Conservation (phyloP, 306 rosid species). For the Medicago arabica region DNA sequence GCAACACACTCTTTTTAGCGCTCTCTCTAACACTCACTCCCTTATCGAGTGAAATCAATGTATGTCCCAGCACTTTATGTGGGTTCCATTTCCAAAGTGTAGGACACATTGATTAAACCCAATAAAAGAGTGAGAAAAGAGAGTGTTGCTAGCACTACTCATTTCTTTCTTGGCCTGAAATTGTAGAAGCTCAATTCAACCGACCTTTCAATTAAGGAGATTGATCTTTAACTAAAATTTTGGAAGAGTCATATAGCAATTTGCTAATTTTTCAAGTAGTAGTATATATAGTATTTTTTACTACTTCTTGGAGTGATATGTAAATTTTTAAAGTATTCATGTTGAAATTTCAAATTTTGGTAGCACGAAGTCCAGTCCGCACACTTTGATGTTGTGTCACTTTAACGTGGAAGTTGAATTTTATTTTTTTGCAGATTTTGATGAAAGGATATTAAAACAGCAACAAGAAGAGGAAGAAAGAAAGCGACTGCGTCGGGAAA, state of each 20-base stretch:
- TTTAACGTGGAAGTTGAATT: slow-evolving; percentile 15
- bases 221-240: slow-evolving; percentile 22
- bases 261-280: background rate
- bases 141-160: too few relatives aligned
- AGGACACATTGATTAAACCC: too few relatives aligned
- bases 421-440: slow-evolving; percentile 66
- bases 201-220: background rate
- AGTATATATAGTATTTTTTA: background rate
- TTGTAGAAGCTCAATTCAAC: slow-evolving; percentile 30
- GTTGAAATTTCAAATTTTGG: slow-evolving; percentile 17
- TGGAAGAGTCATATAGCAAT: background rate
- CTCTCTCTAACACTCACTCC: too few relatives aligned
- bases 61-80: too few relatives aligned
- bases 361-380: too few relatives aligned
- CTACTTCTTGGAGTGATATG: background rate
- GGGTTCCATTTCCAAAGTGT: too few relatives aligned
- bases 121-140: too few relatives aligned
- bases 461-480: slow-evolving; percentile 98
- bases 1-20: too few relatives aligned
- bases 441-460: slow-evolving; percentile 86
- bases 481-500: slow-evolving; percentile 89
- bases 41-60: too few relatives aligned
- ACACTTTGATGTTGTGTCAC: background rate
- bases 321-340: background rate
- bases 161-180: slow-evolving; percentile 9